Conservation (phyloP, 495 filamentous ascomycete genomes). For the Hyaloscypha finlandica region DNA sequence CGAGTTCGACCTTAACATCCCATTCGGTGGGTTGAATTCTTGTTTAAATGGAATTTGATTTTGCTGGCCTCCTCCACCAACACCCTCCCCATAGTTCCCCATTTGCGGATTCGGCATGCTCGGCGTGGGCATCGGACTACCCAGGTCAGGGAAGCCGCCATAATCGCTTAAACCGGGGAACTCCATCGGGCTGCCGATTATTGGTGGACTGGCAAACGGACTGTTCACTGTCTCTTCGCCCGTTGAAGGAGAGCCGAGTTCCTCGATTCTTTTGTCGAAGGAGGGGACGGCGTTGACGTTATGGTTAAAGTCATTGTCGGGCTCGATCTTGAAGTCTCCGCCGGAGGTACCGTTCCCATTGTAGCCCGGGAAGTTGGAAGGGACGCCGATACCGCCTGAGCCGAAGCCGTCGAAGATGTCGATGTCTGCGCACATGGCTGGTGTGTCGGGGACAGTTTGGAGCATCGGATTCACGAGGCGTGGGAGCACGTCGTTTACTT, state of each 20-base stretch:
- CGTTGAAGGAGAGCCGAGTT: conserved; percentile 25
- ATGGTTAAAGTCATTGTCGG: conserved; percentile 21
- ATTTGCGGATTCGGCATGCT: conserved; percentile 12
- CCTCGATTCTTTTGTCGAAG: conserved; percentile 28
- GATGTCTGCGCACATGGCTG: conserved; percentile 43
- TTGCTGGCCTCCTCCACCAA: conserved; percentile 16
- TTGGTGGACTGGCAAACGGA: conserved; percentile 26
- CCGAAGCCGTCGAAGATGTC: conserved; percentile 62
- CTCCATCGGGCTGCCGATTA: conserved; percentile 31
- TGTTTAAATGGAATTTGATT: conserved; percentile 25
- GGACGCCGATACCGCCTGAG: conserved; percentile 46
- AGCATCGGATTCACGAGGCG: conserved; percentile 57
- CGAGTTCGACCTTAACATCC: background rate
- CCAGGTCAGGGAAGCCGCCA: conserved; percentile 25
- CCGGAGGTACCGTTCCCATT: conserved; percentile 29
- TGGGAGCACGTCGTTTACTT: conserved; percentile 67
- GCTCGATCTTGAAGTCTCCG: conserved; percentile 30
- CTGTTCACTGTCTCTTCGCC: conserved; percentile 16
- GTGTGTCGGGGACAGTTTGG: conserved; percentile 50
- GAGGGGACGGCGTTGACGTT: conserved; percentile 12
- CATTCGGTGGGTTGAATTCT: conserved; percentile 20
- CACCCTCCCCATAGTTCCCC: conserved; percentile 25
- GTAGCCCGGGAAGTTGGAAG: conserved; percentile 31
- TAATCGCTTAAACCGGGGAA: conserved; percentile 30
- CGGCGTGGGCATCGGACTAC: conserved; percentile 4